These are phyloP conservation scores for Backusella circina DNA, from an alignment of 192 early-diverging fungal species.

Conservation along the genomic window DNA sequence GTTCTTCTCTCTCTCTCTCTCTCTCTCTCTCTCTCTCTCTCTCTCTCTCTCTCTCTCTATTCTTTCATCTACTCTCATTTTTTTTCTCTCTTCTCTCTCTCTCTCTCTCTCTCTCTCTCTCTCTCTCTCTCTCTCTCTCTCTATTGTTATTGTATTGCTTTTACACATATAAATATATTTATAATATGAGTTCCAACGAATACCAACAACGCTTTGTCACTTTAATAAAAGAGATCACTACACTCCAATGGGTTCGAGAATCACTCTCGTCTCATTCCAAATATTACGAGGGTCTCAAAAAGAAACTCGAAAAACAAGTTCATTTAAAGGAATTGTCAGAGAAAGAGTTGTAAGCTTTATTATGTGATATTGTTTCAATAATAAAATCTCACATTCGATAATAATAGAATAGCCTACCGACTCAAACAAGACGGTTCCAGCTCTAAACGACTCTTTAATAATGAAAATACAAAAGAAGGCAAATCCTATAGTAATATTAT, in stretches of 20 bases:
- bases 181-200: background rate
- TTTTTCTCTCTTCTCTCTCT: no score
- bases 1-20: background rate
- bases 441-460: background rate
- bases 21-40: background rate
- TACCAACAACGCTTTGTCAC: constrained; percentile 14
- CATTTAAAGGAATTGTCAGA: constrained; percentile 17
- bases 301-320: constrained; percentile 16
- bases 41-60: no score
- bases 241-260: constrained; percentile 33
- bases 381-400: background rate
- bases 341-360: constrained; percentile 14
- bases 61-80: no score
- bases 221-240: constrained; percentile 20
- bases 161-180: no score
- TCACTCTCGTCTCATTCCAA: constrained; percentile 24
- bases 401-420: constrained; percentile 5
- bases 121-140: background rate
- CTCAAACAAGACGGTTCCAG: constrained; percentile 2
- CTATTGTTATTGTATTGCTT: background rate
- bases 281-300: constrained; percentile 26
- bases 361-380: background rate
- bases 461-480: background rate
- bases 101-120: no score
- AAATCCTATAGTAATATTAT: background rate